Evolutionary conservation across 1,284 basidiomycete genomes (phyloP).

Genomic region (Rhizoctonia solani): DNA sequence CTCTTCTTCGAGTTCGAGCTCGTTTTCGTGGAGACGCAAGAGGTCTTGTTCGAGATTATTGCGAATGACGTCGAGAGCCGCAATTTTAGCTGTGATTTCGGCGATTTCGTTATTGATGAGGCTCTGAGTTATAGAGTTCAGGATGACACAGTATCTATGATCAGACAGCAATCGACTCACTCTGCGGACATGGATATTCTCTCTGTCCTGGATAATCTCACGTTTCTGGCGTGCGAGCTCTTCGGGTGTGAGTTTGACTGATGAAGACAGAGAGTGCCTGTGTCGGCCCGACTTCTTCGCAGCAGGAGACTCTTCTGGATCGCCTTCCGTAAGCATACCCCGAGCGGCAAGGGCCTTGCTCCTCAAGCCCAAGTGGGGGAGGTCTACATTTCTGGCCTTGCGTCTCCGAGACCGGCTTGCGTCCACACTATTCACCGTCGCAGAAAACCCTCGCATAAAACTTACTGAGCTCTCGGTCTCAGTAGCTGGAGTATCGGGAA

Average conservation of each 20-base stretch:
- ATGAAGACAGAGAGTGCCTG: constrained; percentile 65
- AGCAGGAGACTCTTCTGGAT: constrained; percentile 53
- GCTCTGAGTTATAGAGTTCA: constrained; percentile 54
- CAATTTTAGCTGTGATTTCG: constrained; percentile 88
- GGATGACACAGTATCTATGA: background rate
- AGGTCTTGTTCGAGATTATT: constrained; percentile 81
- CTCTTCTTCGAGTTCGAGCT: constrained; percentile 94
- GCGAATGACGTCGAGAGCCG: constrained; percentile 80
- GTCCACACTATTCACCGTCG: constrained; percentile 87
- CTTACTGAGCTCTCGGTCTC: constrained; percentile 55
- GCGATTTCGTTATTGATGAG: constrained; percentile 83
- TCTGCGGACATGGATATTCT: constrained; percentile 83
- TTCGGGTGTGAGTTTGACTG: constrained; percentile 75
- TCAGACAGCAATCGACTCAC: constrained; percentile 54
- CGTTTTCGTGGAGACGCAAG: constrained; percentile 89
- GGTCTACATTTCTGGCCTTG: constrained; percentile 79
- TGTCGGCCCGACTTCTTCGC: constrained; percentile 60
- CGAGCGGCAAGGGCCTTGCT: constrained; percentile 75
- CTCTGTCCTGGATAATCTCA: constrained; percentile 86
- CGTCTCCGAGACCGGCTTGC: constrained; percentile 72
- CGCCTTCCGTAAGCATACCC: constrained; percentile 67
- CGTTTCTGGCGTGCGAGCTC: constrained; percentile 80
- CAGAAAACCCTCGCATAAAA: constrained; percentile 84
- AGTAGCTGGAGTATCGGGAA: constrained; percentile 57
- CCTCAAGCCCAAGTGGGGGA: constrained; percentile 76